Base-by-base conservation (phyloP, 495 filamentous ascomycete genomes). In the Penicillium goetzii region DNA sequence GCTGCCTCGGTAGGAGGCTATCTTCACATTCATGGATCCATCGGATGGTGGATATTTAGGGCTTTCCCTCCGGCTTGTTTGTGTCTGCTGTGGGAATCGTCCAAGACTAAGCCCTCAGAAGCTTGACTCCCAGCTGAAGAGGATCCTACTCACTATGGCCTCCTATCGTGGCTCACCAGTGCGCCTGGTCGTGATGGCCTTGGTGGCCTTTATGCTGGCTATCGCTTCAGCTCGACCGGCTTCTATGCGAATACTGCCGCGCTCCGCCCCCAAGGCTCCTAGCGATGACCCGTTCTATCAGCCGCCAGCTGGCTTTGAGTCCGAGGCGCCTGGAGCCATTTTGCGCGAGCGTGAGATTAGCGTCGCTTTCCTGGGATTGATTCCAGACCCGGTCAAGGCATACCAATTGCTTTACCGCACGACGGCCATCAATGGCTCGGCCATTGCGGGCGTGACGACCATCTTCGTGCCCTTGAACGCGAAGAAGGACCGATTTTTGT, bases 361-460 rank as follows among this genome's bases (percentile, higher is more conserved):
- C 19, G 62, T 69, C 12, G 58, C 70, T 21, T 72, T 77, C 58
- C 59, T 77, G 25, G 75, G 75, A 21, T n/a, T 76, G 0, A 63
- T 77, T 26, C 67, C 66, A 2, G 64, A 76, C 40, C 72, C 69
- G 2, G 67, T 77, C 9, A 61, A 71, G 23, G 67, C 70, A 4
- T 68, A 72, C 19, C 72, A 74, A 60, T 40, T 74, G 55, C 55
- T 74, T 1, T 74, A 74, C 33, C 70, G 72, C 50, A 74, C 72
- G 2, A 72, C 70, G 3, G 68, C 75, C 8, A 61, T 76, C 50
- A 68, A 77, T 53, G 75, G 75, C 11, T 72, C 75, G 0, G 72
- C 75, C 6, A 77, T 76, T 47, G 59, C 73, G 15, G 72, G 72
- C 4, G 73, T 76, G 21, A 77, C 75, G 4, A 77, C 75, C 8